phyloP scores from a whole-genome alignment of 129 eudicot species.

The Solidago caesia region DNA sequence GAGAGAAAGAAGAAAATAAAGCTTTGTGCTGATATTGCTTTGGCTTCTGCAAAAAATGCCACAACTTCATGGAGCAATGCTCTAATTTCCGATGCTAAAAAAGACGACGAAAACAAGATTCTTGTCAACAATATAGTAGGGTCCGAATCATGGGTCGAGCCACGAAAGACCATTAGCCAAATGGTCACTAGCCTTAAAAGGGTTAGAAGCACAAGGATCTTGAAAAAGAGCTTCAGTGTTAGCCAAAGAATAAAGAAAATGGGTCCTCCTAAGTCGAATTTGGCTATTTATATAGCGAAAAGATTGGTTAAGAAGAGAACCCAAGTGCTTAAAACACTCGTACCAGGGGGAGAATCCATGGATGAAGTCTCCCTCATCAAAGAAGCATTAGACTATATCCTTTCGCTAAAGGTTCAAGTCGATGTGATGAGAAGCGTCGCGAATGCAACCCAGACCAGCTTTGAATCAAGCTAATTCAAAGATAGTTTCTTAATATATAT shows the following conservation, averaged over 20 bases:
- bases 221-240: slow-evolving; percentile 41
- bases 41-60: slow-evolving; percentile 60
- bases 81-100: slow-evolving; percentile 50
- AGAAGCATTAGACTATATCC: slow-evolving; percentile 79
- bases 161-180: neutral
- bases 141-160: neutral
- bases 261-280: slow-evolving; percentile 11
- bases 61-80: slow-evolving; percentile 67
- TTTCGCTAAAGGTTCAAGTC: slow-evolving; percentile 67
- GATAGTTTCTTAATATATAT: slow-evolving; percentile 12
- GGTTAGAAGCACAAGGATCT: slow-evolving; percentile 49
- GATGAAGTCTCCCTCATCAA: slow-evolving; percentile 58
- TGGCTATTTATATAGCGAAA: slow-evolving; percentile 54
- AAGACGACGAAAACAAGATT: slow-evolving; percentile 29
- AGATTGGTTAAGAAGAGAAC: slow-evolving; percentile 66
- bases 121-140: slow-evolving; percentile 43
- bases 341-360: slow-evolving; percentile 81
- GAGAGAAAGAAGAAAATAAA: slow-evolving; percentile 74
- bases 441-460: slow-evolving; percentile 36
- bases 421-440: slow-evolving; percentile 71
- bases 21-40: slow-evolving; percentile 77
- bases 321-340: slow-evolving; percentile 61
- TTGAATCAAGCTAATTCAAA: slow-evolving; percentile 35
- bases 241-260: slow-evolving; percentile 26
- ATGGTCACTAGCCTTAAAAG: slow-evolving; percentile 24